These are phyloP conservation scores for Colletotrichum neosansevieriae DNA, from an alignment of 2,329 filamentous ascomycete genomes.

Conservation along the genomic window DNA sequence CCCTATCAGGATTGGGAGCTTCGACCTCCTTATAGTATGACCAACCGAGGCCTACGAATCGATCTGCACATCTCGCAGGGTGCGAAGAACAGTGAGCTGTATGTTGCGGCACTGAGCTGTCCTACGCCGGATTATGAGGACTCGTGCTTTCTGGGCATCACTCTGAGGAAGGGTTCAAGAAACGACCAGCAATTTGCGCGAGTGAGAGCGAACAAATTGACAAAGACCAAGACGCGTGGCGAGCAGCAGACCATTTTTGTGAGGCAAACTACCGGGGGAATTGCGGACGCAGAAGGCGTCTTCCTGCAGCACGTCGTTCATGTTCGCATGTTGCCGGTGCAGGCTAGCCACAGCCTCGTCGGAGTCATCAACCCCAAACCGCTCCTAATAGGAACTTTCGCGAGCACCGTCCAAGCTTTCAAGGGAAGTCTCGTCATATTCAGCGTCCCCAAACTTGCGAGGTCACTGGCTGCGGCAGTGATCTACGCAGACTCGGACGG, in stretches of 20 bases:
- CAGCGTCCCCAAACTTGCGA: no score
- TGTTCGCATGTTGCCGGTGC: not conserved
- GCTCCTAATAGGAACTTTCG: no score
- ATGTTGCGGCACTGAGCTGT: not conserved
- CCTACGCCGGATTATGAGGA: not conserved
- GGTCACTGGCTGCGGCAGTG: no score
- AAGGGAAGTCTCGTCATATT: no score
- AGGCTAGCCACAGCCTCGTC: fast-evolving
- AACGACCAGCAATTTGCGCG: not conserved
- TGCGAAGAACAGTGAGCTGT: not conserved
- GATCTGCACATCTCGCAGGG: not conserved
- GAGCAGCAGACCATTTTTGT: not conserved
- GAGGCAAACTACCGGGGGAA: not conserved
- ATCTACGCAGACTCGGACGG: no score
- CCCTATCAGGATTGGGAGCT: not conserved
- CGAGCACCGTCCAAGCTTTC: no score
- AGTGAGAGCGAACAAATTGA: not conserved
- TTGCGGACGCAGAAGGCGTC: not conserved
- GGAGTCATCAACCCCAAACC: not conserved
- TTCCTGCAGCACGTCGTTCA: not conserved
- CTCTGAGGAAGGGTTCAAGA: not conserved
- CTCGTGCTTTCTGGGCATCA: not conserved
- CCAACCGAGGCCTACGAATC: not conserved
- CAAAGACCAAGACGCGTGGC: not conserved
- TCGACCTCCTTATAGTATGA: not conserved